Conservation (phyloP, 805 yeast genomes). For the Teunomyces cretensis region DNA sequence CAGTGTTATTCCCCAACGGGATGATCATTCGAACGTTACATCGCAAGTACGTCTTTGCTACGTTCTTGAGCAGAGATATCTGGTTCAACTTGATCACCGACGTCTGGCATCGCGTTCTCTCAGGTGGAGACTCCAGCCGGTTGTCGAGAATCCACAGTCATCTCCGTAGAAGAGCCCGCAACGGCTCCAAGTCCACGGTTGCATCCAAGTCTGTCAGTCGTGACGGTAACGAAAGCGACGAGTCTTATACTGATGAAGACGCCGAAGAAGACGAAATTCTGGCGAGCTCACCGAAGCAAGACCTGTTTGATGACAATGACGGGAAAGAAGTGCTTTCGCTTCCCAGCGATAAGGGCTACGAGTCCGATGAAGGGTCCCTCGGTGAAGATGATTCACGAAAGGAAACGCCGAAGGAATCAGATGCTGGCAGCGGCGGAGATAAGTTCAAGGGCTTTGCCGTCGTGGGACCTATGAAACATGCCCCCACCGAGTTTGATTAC, state of each 20-base stretch:
- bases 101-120: slow-evolving; percentile 58
- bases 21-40: slow-evolving; percentile 66
- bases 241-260: slow-evolving; percentile 11
- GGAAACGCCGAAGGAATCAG: slow-evolving; percentile 7
- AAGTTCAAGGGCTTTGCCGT: slow-evolving; percentile 41
- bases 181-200: slow-evolving; percentile 8
- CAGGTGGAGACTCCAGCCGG: slow-evolving; percentile 10
- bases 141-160: background rate
- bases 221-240: slow-evolving; percentile 20
- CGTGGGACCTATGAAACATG: slow-evolving; percentile 67
- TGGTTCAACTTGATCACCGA: slow-evolving; percentile 69
- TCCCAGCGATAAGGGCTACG: background rate
- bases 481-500: slow-evolving; percentile 51
- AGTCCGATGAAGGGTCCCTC: background rate
- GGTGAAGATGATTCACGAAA: slow-evolving; percentile 4
- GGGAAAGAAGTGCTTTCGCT: background rate
- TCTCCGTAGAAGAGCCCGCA: slow-evolving; percentile 6
- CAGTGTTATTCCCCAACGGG: slow-evolving; percentile 89
- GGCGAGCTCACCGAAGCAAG: background rate
- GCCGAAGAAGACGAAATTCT: background rate
- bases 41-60: slow-evolving; percentile 77
- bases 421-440: slow-evolving; percentile 11
- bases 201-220: slow-evolving; percentile 6
- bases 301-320: background rate
- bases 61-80: slow-evolving; percentile 78